Evolutionary conservation across 495 filamentous ascomycete species (phyloP), one percentile per base, ranked within the genome.

Genomic region (Viridothelium virens): DNA sequence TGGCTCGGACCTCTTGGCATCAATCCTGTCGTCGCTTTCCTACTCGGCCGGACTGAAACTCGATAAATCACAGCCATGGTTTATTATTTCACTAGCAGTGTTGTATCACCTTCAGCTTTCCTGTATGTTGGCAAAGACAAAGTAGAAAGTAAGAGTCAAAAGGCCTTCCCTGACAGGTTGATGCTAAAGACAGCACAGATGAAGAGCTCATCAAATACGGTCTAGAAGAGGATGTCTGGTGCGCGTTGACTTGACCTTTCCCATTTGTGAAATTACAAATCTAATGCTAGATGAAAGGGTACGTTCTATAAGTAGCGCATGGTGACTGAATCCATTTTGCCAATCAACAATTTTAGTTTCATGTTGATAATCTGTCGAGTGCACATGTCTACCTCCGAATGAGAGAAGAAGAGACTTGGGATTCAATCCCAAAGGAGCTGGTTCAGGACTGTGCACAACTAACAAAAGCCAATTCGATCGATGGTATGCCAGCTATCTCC

Each of bases 61-160:
- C 25, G 25, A 25, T 25, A 25, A 46, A 46, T 7, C 41, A 46
- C 9, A 46, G 25, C 31, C n/a, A 98, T 98, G 94, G 94, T 98
- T 48, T 96, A 89, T 78, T 97, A 96, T 75, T 97, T 96, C 78
- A 94, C 87, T 2, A 97, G 93, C 7, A 92, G 86, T 61, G 84
- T 85, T 46, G 86, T 89, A 36, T 80, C 87, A 25, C 87, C 95
- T 1, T 70, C 86, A 4, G 94, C 92, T 34, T 91, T 87, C 70
- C 86, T 97, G 69, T 98, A 97, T 74, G 90, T 96, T 38, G 94
- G 94, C 74, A 98, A 97, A 79, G 94, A 98, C 81, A 98, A 98
- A 79, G 91, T 96, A 66, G 94, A 98, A 79, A 98, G 94, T 97
- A 83, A 71, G 87, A 46, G 2, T 25, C 41, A 9, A 7, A 18